Conservation (phyloP, 805 yeast species). For the Candida tallmaniae region DNA sequence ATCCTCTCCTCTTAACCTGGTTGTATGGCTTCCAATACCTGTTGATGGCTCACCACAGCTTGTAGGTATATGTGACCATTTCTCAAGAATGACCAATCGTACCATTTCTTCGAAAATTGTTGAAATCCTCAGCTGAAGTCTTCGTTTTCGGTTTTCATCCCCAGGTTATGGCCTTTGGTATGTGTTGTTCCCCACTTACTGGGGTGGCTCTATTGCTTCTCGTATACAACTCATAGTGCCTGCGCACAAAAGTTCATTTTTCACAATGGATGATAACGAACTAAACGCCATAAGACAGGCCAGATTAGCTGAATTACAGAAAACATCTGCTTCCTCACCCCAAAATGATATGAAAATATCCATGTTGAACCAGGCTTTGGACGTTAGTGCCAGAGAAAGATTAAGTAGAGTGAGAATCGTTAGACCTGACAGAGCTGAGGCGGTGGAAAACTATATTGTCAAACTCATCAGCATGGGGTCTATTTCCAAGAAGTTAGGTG, state of each 20-base stretch:
- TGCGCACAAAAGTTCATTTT: not conserved
- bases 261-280: slow-evolving; percentile 77
- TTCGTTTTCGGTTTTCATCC: too few species aligned
- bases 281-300: slow-evolving; percentile 89
- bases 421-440: slow-evolving; percentile 83
- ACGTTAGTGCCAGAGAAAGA: slow-evolving; percentile 83
- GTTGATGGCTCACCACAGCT: too few species aligned
- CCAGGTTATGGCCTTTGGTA: too few species aligned
- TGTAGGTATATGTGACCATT: too few species aligned
- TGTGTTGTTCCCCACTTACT: too few species aligned
- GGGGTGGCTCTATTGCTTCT: too few species aligned
- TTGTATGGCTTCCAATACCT: too few species aligned
- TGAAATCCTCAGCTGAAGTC: too few species aligned
- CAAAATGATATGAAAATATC: slow-evolving; percentile 39
- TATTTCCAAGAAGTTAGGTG: slow-evolving; percentile 66
- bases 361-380: slow-evolving; percentile 63
- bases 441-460: slow-evolving; percentile 77
- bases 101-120: too few species aligned
- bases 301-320: slow-evolving; percentile 79
- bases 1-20: too few species aligned
- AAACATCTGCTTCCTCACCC: slow-evolving; percentile 20
- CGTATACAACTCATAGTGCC: too few species aligned
- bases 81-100: too few species aligned
- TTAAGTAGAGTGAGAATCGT: slow-evolving; percentile 83
- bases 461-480: slow-evolving; percentile 75